Evolutionary conservation across 163 green algal species (phyloP).

Genomic region (Chlorella variabilis): DNA sequence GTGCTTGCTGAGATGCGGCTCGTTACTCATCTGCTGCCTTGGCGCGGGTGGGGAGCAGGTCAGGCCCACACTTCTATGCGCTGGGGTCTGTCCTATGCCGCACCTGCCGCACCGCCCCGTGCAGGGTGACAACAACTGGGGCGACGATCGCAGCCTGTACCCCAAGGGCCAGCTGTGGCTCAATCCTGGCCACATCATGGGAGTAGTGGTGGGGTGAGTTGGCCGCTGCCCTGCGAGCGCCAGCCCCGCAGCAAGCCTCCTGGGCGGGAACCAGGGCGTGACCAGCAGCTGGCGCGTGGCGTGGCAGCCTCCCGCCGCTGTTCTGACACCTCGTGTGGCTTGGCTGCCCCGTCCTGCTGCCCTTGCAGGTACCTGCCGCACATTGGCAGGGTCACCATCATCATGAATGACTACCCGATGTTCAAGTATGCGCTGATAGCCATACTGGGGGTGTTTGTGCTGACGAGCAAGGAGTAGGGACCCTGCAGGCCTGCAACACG

Average conservation of each 20-base stretch:
- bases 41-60: too few species aligned
- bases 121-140: slow-evolving; percentile 98
- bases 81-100: too few species aligned
- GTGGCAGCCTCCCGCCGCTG: too few species aligned
- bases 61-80: too few species aligned
- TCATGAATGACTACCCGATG: slow-evolving; percentile 98
- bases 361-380: slow-evolving; percentile 88
- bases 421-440: slow-evolving; percentile 95
- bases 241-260: not conserved
- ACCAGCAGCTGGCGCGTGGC: not conserved
- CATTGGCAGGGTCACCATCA: slow-evolving; percentile 94
- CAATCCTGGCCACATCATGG: slow-evolving; percentile 94
- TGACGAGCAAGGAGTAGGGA: slow-evolving; percentile 88
- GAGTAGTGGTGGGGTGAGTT: slow-evolving; percentile 88
- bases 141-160: slow-evolving; percentile 94
- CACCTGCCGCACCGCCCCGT: not conserved
- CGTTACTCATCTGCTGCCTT: too few species aligned
- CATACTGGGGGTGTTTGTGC: slow-evolving; percentile 70
- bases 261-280: too few species aligned
- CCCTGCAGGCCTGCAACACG: not conserved
- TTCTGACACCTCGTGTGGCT: too few species aligned
- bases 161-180: slow-evolving; percentile 90
- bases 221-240: too few species aligned
- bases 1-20: too few species aligned
- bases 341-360: not conserved